Percentiles rank a stretch among this genome's conserved stretches.
Evolutionary conservation across 1,284 basidiomycete genomes (phyloP).

Genomic region (Naganishia liquefaciens): DNA sequence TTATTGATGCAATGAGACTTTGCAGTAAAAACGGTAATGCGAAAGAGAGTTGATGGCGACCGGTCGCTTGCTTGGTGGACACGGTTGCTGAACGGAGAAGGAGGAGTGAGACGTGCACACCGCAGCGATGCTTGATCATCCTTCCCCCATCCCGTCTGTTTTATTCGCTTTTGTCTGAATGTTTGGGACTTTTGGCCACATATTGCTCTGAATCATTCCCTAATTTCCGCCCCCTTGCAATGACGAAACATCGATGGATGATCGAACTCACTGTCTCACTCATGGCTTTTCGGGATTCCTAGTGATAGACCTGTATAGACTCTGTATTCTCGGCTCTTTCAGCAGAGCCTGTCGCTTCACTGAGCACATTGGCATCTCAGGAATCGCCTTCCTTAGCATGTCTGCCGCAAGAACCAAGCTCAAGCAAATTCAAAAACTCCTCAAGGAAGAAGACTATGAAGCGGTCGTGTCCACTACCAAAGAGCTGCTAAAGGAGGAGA

Average conservation of each 20-base stretch:
- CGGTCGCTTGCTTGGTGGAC: no score
- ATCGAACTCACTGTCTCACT: not conserved
- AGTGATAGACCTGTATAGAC: not conserved
- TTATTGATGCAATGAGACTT: not conserved
- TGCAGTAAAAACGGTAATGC: not conserved
- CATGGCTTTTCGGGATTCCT: not conserved
- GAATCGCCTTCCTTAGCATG: not conserved
- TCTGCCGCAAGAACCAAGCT: conserved; percentile 68
- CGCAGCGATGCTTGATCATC: not conserved
- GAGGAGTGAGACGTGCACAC: not conserved
- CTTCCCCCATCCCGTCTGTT: no score
- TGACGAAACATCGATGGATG: conserved; percentile 18
- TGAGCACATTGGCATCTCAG: no score
- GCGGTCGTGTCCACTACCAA: conserved; percentile 55
- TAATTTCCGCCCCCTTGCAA: not conserved
- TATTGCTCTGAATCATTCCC: not conserved
- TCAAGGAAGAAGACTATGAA: conserved; percentile 73
- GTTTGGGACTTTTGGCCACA: not conserved
- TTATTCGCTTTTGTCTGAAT: not conserved
- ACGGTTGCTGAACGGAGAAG: not conserved
- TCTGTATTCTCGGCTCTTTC: no score
- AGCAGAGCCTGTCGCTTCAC: not conserved
- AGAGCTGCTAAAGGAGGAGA: conserved; percentile 60
- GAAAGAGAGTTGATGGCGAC: not conserved
- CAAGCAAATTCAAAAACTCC: conserved; percentile 74